Conservation (phyloP, 768 basidiomycete species). For the Solioccasus polychromus region DNA sequence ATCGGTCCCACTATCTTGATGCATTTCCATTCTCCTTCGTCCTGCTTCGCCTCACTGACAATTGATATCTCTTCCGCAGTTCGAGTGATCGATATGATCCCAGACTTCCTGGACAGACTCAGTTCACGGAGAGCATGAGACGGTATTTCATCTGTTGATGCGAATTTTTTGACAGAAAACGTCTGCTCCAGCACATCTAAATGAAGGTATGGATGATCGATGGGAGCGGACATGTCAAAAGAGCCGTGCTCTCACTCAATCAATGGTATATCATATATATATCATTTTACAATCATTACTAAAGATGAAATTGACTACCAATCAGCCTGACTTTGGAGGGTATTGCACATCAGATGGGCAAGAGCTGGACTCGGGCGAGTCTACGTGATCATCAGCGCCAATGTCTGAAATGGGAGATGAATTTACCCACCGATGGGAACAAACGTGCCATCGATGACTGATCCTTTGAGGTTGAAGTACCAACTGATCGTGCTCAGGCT, state of each 20-base stretch:
- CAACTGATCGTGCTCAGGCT: constrained; percentile 48
- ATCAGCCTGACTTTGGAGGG: constrained; percentile 44
- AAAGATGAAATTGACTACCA: not conserved
- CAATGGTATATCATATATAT: too few species aligned
- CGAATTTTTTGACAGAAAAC: constrained; percentile 46
- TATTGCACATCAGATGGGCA: constrained; percentile 64
- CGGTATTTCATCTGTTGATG: constrained; percentile 34
- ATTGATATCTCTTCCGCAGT: constrained; percentile 62
- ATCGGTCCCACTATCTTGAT: constrained; percentile 66
- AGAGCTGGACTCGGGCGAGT: constrained; percentile 40
- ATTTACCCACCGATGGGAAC: constrained; percentile 51
- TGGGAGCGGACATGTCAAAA: constrained; percentile 40
- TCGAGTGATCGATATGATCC: constrained; percentile 55
- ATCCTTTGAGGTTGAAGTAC: constrained; percentile 66
- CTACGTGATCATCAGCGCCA: constrained; percentile 31
- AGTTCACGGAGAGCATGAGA: constrained; percentile 22
- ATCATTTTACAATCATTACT: too few species aligned
- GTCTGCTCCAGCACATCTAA: constrained; percentile 43
- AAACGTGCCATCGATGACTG: constrained; percentile 64
- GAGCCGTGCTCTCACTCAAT: not conserved
- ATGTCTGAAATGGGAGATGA: not conserved
- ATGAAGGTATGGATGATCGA: constrained; percentile 43
- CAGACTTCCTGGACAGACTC: constrained; percentile 27
- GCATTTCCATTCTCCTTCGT: constrained; percentile 50
- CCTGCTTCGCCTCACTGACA: constrained; percentile 43